Conservation (phyloP, 768 basidiomycete species). For the Suillus americanus region DNA sequence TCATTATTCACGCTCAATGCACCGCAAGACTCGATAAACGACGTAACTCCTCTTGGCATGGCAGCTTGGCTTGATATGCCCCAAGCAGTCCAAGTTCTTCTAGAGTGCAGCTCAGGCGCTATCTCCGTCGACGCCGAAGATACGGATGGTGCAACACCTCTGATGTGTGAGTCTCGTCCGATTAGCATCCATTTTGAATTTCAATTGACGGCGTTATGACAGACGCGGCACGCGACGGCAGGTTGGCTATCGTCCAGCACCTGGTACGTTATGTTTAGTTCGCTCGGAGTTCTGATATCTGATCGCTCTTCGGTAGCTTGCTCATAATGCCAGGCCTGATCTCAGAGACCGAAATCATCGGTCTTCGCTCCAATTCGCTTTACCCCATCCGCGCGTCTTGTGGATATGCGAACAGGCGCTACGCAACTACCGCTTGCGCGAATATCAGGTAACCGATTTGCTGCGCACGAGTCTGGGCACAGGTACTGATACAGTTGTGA, state of each 20-base stretch:
- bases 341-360: constrained; percentile 70
- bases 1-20: constrained; percentile 73
- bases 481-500: constrained; percentile 8
- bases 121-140: constrained; percentile 77
- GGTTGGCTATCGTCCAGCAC: constrained; percentile 61
- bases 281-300: constrained; percentile 13
- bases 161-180: constrained; percentile 68
- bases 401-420: constrained; percentile 71
- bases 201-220: constrained; percentile 10
- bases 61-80: constrained; percentile 76
- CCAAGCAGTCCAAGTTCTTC: constrained; percentile 57
- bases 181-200: constrained; percentile 3
- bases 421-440: constrained; percentile 59
- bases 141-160: constrained; percentile 70
- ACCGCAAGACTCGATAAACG: constrained; percentile 66
- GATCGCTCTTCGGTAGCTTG: constrained; percentile 35
- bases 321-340: constrained; percentile 72
- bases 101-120: constrained; percentile 58
- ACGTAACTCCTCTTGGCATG: constrained; percentile 76
- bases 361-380: constrained; percentile 68
- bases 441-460: constrained; percentile 48
- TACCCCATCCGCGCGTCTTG: constrained; percentile 59
- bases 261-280: constrained; percentile 47
- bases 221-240: constrained; percentile 81
- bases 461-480: background rate